These are phyloP conservation scores for Trifolium repens DNA, from an alignment of 306 rosid species.

Conservation along the genomic window DNA sequence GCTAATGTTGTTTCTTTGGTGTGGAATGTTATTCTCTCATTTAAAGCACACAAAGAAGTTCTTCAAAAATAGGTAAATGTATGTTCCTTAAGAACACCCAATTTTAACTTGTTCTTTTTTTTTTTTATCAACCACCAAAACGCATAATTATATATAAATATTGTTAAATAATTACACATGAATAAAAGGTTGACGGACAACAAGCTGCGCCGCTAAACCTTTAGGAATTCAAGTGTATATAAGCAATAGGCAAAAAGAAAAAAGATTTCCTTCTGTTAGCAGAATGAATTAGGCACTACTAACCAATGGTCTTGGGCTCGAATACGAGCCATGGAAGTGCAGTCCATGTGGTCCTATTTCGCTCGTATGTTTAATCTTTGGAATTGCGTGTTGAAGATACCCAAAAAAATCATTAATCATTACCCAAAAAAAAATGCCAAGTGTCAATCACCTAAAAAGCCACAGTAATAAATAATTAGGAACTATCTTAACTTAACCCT, in stretches of 20 bases:
- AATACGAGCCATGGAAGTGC: not conserved
- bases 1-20: conserved; percentile 78
- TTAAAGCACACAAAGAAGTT: conserved; percentile 87
- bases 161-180: too few species aligned
- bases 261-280: conserved; percentile 11
- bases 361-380: not conserved
- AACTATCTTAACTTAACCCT: not conserved
- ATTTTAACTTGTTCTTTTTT: conserved; percentile 18
- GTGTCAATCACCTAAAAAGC: not conserved
- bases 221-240: conserved; percentile 18
- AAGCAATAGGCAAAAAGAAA: conserved; percentile 19
- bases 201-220: too few species aligned
- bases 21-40: conserved; percentile 98
- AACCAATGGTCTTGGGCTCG: not conserved
- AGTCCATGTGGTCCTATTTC: not conserved
- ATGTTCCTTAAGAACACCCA: conserved; percentile 20
- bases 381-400: too few species aligned
- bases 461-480: not conserved
- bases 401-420: not conserved
- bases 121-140: too few species aligned
- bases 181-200: too few species aligned
- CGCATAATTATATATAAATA: too few species aligned
- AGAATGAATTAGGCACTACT: not conserved
- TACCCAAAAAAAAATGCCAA: not conserved
- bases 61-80: conserved; percentile 60